Evolutionary conservation across 108 stramenopile species (phyloP), one percentile per base, ranked within the genome.

Genomic region (Schizochytrium sp.): DNA sequence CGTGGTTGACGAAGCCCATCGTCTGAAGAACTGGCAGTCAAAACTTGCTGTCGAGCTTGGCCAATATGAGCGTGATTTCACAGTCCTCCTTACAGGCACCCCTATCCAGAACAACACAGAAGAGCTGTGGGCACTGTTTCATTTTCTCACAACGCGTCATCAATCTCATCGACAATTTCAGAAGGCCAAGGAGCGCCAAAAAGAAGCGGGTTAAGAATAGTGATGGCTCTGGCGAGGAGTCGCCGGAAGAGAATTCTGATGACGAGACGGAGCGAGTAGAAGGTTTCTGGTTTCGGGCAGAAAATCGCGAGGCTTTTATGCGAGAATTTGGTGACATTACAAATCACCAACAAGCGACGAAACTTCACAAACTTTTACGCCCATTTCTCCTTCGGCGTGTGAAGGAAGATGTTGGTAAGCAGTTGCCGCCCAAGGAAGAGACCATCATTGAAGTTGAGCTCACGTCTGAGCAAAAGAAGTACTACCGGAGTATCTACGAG

Each of bases 351-450:
- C 97, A 98, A 91, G 97, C 98, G 4, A 95, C 94, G 38, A 94
- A 96, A 57, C 95, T 99, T 3, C 97, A 98, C 88, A 92, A 94
- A 57, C 76, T 97, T 5, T 93, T 99, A 61, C 95, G 96, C 90
- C 97, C 99, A 38, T 97, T 96, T 89, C 92, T 99, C 41, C 94
- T 99, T 46, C 95, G 98, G 46, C 96, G 99, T 28, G 96, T 98
- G 19, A 99, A 98, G 91, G 99, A 98, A 88, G 98, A 99, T 72
- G 99, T 99, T 2, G 98, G 97, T 89, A 98, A 98, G 89, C 91
- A 95, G 3, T 91, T 99, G 46, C 99, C 98, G 10, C 96, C 96
- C 44, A 99, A 98, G 92, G 97, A 97, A 87, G 99, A 99, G 89
- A 98, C 97, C 3, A 97, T 99, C 87, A 91, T 99, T 7, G 98